Conservation (phyloP, 306 rosid genomes). For the Senna siamea region DNA sequence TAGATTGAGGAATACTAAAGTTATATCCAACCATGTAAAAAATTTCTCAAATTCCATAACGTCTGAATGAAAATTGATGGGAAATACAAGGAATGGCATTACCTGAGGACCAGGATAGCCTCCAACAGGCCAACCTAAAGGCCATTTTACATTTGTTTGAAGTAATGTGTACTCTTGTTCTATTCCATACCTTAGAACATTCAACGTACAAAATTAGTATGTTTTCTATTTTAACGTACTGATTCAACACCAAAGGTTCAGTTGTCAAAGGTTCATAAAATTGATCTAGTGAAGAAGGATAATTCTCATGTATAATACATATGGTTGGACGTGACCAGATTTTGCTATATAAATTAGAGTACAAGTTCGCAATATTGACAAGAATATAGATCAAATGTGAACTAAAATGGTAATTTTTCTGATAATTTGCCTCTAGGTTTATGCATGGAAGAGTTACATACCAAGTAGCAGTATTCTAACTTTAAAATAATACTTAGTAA, state of each 20-base stretch:
- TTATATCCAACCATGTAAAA: neutral
- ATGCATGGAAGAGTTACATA: constrained; percentile 1
- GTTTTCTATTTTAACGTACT: constrained; percentile 19
- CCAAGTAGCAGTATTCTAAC: neutral
- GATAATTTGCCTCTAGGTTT: neutral
- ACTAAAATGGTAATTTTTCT: neutral
- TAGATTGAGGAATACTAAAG: constrained; percentile 25
- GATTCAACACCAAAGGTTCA: constrained; percentile 37
- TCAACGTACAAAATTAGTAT: constrained; percentile 42
- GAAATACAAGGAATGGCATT: constrained; percentile 21
- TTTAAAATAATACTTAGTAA: constrained; percentile 2
- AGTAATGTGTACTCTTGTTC: constrained; percentile 99
- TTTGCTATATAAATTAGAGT: constrained; percentile 14
- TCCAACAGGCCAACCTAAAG: constrained; percentile 98
- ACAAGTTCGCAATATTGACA: constrained; percentile 3
- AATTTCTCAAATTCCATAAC: neutral
- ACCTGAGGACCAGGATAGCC: constrained; percentile 99
- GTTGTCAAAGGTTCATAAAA: constrained; percentile 22
- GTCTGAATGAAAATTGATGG: constrained; percentile 32
- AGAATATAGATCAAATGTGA: neutral
- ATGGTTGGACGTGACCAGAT: constrained; percentile 2
- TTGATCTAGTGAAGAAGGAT: constrained; percentile 23
- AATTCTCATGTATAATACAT: neutral
- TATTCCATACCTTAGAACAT: constrained; percentile 81
- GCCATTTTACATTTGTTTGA: constrained; percentile 91